Evolutionary conservation across 2,329 filamentous ascomycete genomes (phyloP), one percentile per base, ranked within the genome.

Genomic region (Cyanodermella asteris): DNA sequence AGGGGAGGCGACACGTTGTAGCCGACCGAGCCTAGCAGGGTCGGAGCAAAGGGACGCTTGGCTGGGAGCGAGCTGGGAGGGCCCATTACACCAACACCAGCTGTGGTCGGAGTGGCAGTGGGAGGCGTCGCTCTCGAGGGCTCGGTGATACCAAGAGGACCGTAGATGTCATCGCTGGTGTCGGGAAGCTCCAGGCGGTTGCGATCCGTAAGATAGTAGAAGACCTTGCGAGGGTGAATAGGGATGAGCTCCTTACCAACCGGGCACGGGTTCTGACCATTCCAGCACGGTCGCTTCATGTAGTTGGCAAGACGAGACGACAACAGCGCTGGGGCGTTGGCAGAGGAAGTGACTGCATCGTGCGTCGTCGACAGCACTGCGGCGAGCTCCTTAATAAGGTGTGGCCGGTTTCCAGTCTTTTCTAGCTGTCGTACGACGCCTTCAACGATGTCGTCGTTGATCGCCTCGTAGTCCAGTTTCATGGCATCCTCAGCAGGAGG

Each of bases 381-480:
- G 26, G 82, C 80, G 23, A 97, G 64, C 51, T 94, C 84, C 52
- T 91, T 93, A 34, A 94, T 80, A 16, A 94, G 60, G 50, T 93
- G 84, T 28, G 87, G 87, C 28, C 82, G 64, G 50, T 97, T 97
- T 32, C 71, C 75, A 2, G 82, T 90, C 45, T 74, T 74, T 47
- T 91, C 72, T 28, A 97, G 58, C 51, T 91, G 81, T 38, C 77
- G 54, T 40, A 94, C 78, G 24, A 90, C 80, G 10, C 70, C 80
- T 44, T 90, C 73, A 25, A 97, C 84, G 38, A 97, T 91, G 42
- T 91, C 81, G 47, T 97, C 87, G 44, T 82, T 80, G 50, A 94
- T 82, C 19, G 69, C 67, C 35, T 81, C 72, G 25, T 80, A 64
- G 46, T 90, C 75, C 42, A 87, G 64, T 43, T 71, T 72, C 28